Conservation (phyloP, 108 stramenopile species). For the Bacterosira constricta region DNA sequence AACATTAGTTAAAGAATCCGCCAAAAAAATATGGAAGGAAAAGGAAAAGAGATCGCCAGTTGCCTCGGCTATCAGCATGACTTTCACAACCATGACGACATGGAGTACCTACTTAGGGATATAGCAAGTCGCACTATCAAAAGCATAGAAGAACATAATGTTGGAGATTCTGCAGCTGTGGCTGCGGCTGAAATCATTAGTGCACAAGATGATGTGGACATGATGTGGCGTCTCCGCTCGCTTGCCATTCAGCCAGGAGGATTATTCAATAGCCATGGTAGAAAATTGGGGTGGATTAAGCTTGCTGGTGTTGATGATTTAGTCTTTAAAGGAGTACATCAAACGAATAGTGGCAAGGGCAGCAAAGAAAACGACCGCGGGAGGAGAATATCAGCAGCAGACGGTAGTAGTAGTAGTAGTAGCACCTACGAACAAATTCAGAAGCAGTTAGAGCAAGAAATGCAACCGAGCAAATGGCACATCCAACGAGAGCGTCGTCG, state of each 20-base stretch:
- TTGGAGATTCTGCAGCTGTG: background rate
- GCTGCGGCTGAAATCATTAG: background rate
- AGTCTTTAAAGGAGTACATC: background rate
- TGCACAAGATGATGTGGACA: background rate
- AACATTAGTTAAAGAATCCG: too few relatives aligned
- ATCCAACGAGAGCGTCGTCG: slow-evolving; percentile 19
- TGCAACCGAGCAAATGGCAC: slow-evolving; percentile 19
- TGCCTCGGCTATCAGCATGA: background rate
- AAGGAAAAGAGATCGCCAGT: background rate
- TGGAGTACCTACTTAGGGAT: background rate
- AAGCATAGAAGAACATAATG: background rate
- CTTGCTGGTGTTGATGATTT: slow-evolving; percentile 19
- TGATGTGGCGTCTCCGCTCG: slow-evolving; percentile 25
- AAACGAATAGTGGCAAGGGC: background rate
- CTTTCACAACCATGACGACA: background rate
- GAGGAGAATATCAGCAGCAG: too few relatives aligned
- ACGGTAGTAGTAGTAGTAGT: background rate
- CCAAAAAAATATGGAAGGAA: background rate
- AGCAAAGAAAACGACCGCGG: background rate
- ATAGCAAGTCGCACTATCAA: background rate
- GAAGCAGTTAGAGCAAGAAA: background rate
- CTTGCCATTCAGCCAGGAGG: slow-evolving; percentile 24
- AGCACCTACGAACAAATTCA: slow-evolving; percentile 1
- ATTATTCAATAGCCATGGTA: background rate
- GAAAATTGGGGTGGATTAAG: slow-evolving; percentile 22